Evolutionary conservation across 768 basidiomycete species (phyloP), one percentile per base, ranked within the genome.

Genomic region (Suillus subaureus): DNA sequence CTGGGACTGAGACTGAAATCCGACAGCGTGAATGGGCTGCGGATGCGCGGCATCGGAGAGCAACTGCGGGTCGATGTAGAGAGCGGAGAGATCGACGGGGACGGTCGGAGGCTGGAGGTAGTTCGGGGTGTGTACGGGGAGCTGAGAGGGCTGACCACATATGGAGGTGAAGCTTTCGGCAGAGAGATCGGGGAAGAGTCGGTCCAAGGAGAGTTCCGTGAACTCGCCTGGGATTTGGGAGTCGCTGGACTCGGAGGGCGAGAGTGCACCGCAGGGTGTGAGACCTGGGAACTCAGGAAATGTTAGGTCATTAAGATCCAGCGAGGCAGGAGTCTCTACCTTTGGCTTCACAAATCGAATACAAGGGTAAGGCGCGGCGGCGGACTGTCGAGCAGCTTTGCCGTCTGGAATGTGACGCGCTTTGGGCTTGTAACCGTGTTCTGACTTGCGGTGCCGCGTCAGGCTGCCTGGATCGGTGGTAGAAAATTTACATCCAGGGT

Each of bases 391-490:
- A 57, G 67, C 64, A 4, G 54, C 35, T 49, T 39, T 57, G 23
- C 26, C 63, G 8, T 61, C 54, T 6, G 33, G 4, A 16, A 5
- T 18, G 15, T 37, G 43, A 8, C 3, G 28, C 13, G 52, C 55
- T 37, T 68, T 73, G 0, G 70, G 72, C 26, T 57, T 56, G 23
- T 76, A 67, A 4, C 61, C 70, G 6, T 76, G 74, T 5, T 47
- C 26, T 1, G 55, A 6, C 40, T 66, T 69, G 5, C 73, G 69
- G 42, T 75, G 74, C 15, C 70, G 61, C 15, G 69, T 73, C 31
- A 75, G 64, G 1, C 70, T 69, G 8, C 68, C 72, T 3, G 74
- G 73, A 49, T 76, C 73, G 1, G 64, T 56, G 0, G 66, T 61
- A 0, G 47, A 7, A 26, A 67, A 76, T 0, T 23, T 9, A 26